phyloP scores from a whole-genome alignment of 257 asterid species.

The Nicotiana benthamiana region DNA sequence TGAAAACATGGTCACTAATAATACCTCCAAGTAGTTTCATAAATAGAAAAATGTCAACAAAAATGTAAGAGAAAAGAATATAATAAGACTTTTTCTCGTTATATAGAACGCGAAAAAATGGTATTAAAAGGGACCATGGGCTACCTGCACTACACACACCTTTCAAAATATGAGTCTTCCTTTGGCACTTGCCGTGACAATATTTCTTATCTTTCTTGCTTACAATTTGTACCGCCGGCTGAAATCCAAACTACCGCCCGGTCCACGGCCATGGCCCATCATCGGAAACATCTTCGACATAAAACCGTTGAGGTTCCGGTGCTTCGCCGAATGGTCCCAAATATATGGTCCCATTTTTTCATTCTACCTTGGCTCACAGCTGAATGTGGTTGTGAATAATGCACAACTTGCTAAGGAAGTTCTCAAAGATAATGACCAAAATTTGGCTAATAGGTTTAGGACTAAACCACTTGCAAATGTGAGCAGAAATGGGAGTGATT shows the following conservation, averaged over 20 bases:
- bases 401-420: conserved; percentile 2
- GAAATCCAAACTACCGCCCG: background rate
- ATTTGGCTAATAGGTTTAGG: conserved; percentile 3
- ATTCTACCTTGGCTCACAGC: background rate
- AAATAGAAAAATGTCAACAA: no score
- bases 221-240: background rate
- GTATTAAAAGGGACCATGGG: background rate
- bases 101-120: background rate
- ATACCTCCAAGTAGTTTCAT: no score
- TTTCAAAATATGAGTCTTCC: background rate
- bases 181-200: background rate
- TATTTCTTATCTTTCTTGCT: background rate
- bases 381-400: conserved; percentile 4
- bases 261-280: background rate
- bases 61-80: no score
- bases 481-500: conserved; percentile 6
- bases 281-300: conserved; percentile 2
- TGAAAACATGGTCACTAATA: no score
- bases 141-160: background rate
- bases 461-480: conserved; percentile 4
- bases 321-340: background rate
- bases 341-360: background rate
- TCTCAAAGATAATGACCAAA: conserved; percentile 3
- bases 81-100: background rate
- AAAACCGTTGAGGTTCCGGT: background rate